These are phyloP conservation scores for Aureobasidium zeae DNA, from an alignment of 2,329 filamentous ascomycete species.

Conservation along the genomic window DNA sequence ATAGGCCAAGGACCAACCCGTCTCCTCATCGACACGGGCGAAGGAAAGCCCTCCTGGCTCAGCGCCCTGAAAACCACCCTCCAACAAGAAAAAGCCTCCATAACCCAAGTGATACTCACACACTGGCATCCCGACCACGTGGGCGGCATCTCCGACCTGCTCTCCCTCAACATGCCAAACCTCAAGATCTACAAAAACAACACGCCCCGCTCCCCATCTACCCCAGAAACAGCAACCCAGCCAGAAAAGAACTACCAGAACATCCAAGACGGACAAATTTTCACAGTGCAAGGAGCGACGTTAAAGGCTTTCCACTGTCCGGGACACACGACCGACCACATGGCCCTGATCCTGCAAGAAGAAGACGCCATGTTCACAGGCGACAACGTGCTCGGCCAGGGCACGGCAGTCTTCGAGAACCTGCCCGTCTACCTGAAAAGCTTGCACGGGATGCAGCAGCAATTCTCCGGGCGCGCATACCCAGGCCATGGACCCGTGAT, in stretches of 20 bases:
- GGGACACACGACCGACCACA: conserved; percentile 76
- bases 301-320: conserved; percentile 59
- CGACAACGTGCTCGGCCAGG: conserved; percentile 81
- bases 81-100: conserved; percentile 54
- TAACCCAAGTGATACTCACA: conserved; percentile 67
- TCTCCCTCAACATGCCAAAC: conserved; percentile 52
- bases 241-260: conserved; percentile 43
- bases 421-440: conserved; percentile 59
- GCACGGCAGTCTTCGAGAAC: conserved; percentile 77
- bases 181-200: conserved; percentile 59
- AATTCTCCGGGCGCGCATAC: conserved; percentile 62
- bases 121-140: conserved; percentile 91
- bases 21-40: conserved; percentile 82
- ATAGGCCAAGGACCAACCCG: conserved; percentile 64
- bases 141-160: conserved; percentile 63
- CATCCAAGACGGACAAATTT: conserved; percentile 50
- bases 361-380: conserved; percentile 79
- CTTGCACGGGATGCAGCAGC: conserved; percentile 57
- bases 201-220: too few relatives aligned
- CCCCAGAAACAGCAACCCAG: too few relatives aligned
- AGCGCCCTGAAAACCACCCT: conserved; percentile 56
- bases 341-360: conserved; percentile 66
- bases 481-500: conserved; percentile 81
- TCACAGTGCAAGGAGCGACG: conserved; percentile 53
- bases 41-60: conserved; percentile 69